A percentile compares a stretch with the other conserved stretches of the same genome.
phyloP scores from a whole-genome alignment of 2,329 filamentous ascomycete species.

The Colletotrichum scovillei region DNA sequence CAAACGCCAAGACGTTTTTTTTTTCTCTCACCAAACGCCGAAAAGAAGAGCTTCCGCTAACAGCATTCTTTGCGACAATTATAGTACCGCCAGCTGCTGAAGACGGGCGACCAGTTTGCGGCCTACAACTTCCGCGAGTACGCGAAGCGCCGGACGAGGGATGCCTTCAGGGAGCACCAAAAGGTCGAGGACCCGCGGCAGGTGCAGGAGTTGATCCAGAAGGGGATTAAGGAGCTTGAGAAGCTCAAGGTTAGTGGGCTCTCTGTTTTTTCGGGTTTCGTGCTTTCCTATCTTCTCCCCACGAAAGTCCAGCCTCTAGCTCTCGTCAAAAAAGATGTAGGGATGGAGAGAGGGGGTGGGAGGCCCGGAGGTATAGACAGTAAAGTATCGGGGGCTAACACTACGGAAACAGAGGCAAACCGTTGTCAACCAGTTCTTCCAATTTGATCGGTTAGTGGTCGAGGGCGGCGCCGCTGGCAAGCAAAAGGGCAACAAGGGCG shows the following conservation, averaged over 20 bases:
- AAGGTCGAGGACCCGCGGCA: conserved; percentile 77
- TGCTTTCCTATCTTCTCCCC: no score
- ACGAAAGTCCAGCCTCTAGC: no score
- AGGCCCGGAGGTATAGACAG: no score
- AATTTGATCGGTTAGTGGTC: conserved; percentile 90
- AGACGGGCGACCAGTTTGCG: conserved; percentile 87
- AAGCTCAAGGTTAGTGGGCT: conserved; percentile 79
- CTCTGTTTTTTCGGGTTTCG: background rate
- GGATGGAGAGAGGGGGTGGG: background rate
- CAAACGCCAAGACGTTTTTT: background rate
- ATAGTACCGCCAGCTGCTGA: conserved; percentile 92
- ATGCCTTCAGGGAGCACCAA: conserved; percentile 88
- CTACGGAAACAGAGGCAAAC: conserved; percentile 83
- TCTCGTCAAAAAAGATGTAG: no score
- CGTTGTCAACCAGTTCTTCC: conserved; percentile 93
- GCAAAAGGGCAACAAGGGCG: conserved; percentile 73
- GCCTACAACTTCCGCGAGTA: conserved; percentile 99
- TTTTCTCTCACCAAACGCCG: background rate
- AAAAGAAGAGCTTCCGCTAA: background rate
- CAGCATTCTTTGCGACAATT: background rate
- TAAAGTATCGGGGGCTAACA: conserved; percentile 1
- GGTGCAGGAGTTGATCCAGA: conserved; percentile 90
- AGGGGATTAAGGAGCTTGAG: conserved; percentile 87
- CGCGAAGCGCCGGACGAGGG: conserved; percentile 87
- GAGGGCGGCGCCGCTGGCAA: conserved; percentile 85